Percentiles rank a stretch among this genome's conserved stretches.
phyloP scores from a whole-genome alignment of 352 stramenopile genomes.

The Peronospora farinosa region DNA sequence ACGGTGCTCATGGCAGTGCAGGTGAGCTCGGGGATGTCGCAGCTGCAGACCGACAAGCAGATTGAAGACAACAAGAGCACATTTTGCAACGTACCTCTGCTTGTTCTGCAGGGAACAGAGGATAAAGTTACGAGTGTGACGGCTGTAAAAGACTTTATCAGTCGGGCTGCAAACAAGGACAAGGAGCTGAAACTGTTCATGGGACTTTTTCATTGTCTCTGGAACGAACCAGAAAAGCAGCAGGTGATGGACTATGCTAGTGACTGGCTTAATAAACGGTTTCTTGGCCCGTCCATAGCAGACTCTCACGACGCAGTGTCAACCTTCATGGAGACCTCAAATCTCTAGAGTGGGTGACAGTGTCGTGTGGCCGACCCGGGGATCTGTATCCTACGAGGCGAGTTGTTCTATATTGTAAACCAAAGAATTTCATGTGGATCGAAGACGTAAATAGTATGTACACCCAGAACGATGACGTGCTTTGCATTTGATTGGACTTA shows the following conservation, averaged over 20 bases:
- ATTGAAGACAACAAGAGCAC: constrained; percentile 27
- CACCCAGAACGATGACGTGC: too few relatives aligned
- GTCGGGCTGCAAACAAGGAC: constrained; percentile 33
- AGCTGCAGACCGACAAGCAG: constrained; percentile 24
- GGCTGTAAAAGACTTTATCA: constrained; percentile 42
- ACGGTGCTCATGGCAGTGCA: constrained; percentile 43
- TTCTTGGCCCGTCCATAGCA: background rate
- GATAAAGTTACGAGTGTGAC: constrained; percentile 49
- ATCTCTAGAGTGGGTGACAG: constrained; percentile 14
- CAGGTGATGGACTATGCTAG: constrained; percentile 35
- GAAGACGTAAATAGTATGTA: background rate
- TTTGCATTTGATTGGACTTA: too few relatives aligned
- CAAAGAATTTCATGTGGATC: background rate
- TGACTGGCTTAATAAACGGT: constrained; percentile 40
- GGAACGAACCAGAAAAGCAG: constrained; percentile 56
- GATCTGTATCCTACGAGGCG: background rate
- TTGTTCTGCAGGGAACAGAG: constrained; percentile 40
- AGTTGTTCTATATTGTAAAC: background rate
- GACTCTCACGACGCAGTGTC: background rate
- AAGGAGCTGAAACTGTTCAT: constrained; percentile 58
- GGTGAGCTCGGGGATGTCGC: constrained; percentile 30
- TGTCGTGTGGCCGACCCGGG: background rate
- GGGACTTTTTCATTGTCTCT: constrained; percentile 49
- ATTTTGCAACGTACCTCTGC: constrained; percentile 28
- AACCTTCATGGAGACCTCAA: constrained; percentile 16